Conservation (phyloP, 257 asterid species). For the Nicotiana otophora region DNA sequence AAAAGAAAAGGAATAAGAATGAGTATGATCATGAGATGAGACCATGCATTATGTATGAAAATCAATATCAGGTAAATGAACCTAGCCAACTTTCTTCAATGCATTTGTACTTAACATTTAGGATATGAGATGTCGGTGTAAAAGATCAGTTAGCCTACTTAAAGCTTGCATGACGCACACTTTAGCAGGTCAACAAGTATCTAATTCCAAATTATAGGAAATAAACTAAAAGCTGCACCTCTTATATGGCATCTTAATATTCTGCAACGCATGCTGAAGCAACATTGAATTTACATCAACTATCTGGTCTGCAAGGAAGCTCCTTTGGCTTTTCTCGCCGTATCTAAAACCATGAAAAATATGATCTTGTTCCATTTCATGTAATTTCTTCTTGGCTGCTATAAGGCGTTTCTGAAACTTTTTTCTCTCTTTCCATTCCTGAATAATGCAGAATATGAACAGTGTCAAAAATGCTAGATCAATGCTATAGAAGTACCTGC, state of each 20-base stretch:
- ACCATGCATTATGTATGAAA: background rate
- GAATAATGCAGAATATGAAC: constrained; percentile 16
- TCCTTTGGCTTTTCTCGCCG: constrained; percentile 71
- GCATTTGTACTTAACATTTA: background rate
- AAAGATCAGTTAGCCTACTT: background rate
- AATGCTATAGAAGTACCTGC: background rate
- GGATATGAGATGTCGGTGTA: background rate
- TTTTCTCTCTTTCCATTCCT: constrained; percentile 98
- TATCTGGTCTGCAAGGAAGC: constrained; percentile 73
- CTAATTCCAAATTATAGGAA: background rate
- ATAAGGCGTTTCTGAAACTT: constrained; percentile 69
- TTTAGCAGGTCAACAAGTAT: background rate
- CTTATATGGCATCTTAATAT: constrained; percentile 26
- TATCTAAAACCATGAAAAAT: constrained; percentile 71
- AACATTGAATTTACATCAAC: constrained; percentile 63
- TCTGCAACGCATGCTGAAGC: constrained; percentile 64
- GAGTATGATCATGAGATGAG: background rate
- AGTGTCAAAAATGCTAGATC: constrained; percentile 16
- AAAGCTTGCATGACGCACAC: background rate
- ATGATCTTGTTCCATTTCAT: constrained; percentile 83
- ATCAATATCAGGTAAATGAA: too few relatives aligned
- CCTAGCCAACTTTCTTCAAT: background rate
- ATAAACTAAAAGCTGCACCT: constrained; percentile 39
- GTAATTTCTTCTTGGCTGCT: constrained; percentile 84
- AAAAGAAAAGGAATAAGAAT: background rate